Evolutionary conservation across 2,329 filamentous ascomycete genomes (phyloP).

Genomic region (Botryotinia globosa): DNA sequence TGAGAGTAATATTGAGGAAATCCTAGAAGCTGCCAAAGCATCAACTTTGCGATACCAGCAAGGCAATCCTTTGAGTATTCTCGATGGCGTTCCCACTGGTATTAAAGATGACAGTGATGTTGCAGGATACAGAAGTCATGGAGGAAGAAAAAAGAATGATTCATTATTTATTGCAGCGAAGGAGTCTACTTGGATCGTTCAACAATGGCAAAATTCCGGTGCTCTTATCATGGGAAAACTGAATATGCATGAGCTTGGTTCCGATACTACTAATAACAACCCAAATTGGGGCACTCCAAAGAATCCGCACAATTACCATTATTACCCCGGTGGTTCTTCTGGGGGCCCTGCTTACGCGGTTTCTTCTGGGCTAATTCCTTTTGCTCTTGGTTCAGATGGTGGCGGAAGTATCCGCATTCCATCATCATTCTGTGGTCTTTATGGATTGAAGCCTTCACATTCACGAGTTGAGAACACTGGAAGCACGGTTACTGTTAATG

Average conservation of each 20-base stretch:
- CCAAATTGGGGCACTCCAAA: constrained; percentile 76
- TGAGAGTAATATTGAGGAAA: constrained; percentile 60
- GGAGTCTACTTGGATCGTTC: constrained; percentile 70
- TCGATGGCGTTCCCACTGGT: constrained; percentile 80
- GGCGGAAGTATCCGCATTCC: constrained; percentile 59
- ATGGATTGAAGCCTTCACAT: constrained; percentile 77
- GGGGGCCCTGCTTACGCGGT: constrained; percentile 90
- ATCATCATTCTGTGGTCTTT: constrained; percentile 47
- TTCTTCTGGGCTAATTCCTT: constrained; percentile 55
- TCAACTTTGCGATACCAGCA: constrained; percentile 71
- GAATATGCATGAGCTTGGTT: constrained; percentile 79
- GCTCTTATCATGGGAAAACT: constrained; percentile 75
- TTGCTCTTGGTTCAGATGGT: constrained; percentile 86
- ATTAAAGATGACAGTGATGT: constrained; percentile 81
- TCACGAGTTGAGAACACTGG: constrained; percentile 60
- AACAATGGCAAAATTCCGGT: constrained; percentile 67
- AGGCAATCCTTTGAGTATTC: constrained; percentile 61
- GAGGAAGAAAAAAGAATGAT: constrained; percentile 75
- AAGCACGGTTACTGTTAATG: constrained; percentile 59
- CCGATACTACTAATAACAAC: constrained; percentile 83
- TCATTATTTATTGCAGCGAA: constrained; percentile 68
- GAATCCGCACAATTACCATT: constrained; percentile 70
- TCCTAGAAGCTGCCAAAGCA: constrained; percentile 65
- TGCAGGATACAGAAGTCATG: constrained; percentile 66
- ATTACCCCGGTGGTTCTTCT: constrained; percentile 84